Percentiles rank a stretch among this genome's conserved stretches.
Evolutionary conservation across 73 alveolate genomes (phyloP).

Genomic region (Paramecium sonneborni): DNA sequence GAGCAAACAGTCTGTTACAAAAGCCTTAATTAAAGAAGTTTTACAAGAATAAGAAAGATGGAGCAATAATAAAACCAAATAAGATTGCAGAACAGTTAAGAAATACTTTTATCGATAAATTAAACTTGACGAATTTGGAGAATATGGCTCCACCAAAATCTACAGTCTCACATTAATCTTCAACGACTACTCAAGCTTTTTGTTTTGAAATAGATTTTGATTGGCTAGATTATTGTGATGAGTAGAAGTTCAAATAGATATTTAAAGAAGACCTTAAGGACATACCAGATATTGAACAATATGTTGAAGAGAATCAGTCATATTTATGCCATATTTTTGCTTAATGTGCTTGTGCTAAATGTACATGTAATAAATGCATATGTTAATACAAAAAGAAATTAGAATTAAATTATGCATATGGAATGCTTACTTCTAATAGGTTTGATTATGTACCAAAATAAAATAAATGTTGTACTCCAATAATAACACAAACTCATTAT

Average conservation of each 20-base stretch:
- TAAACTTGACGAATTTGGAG: not conserved
- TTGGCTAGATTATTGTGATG: conserved; percentile 51
- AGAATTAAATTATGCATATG: not conserved
- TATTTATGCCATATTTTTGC: conserved; percentile 32
- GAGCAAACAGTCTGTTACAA: not conserved
- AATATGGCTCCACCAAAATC: not conserved
- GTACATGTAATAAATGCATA: conserved; percentile 22
- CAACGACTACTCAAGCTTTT: not conserved
- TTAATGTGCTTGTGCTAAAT: conserved; percentile 58
- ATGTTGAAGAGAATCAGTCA: conserved; percentile 23
- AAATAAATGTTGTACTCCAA: not conserved
- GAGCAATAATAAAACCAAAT: conserved; percentile 23
- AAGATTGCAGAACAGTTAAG: conserved; percentile 10
- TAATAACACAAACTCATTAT: not conserved
- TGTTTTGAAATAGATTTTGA: conserved; percentile 42
- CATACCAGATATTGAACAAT: conserved; percentile 18
- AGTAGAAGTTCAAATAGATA: not conserved
- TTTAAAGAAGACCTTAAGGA: conserved; percentile 32
- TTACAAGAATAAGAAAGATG: conserved; percentile 6
- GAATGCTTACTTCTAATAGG: conserved; percentile 27
- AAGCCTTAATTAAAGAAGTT: not conserved
- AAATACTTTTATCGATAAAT: not conserved
- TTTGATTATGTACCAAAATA: not conserved
- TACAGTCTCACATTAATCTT: not conserved
- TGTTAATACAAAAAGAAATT: not conserved